Percentiles rank a stretch among this genome's conserved stretches.
Conservation (phyloP, 805 yeast genomes). For the Kuraishia borneana region DNA sequence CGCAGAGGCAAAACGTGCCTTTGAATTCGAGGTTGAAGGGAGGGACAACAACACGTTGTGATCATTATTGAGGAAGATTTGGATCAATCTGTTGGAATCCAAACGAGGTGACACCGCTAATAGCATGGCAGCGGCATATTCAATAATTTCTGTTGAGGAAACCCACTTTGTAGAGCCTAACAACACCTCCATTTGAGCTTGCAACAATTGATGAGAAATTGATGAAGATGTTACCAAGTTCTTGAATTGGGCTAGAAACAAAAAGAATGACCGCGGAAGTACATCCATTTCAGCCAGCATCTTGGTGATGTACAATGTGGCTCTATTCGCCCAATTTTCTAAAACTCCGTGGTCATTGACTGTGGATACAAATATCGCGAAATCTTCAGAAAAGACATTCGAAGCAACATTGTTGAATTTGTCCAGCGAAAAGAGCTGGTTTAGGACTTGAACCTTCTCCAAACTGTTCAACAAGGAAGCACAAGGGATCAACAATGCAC, state of each 20-base stretch:
- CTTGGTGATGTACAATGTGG: slow-evolving; percentile 51
- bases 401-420: slow-evolving; percentile 21
- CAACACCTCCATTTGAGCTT: slow-evolving; percentile 46
- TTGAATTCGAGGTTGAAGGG: slow-evolving; percentile 12
- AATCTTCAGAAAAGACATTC: slow-evolving; percentile 15
- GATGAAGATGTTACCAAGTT: slow-evolving; percentile 2
- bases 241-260: slow-evolving; percentile 20
- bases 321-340: slow-evolving; percentile 43
- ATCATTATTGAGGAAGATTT: slow-evolving; percentile 48
- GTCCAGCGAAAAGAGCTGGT: slow-evolving; percentile 9
- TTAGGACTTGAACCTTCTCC: slow-evolving; percentile 2
- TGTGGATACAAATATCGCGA: slow-evolving; percentile 7
- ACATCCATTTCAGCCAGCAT: slow-evolving; percentile 38
- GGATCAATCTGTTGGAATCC: slow-evolving; percentile 43
- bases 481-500: too few species aligned
- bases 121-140: slow-evolving; percentile 30
- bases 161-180: slow-evolving; percentile 37
- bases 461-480: too few species aligned
- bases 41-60: slow-evolving; percentile 20
- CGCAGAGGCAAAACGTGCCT: slow-evolving; percentile 29
- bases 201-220: background rate
- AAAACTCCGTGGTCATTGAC: background rate
- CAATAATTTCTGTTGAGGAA: slow-evolving; percentile 25
- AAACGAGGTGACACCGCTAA: slow-evolving; percentile 21
- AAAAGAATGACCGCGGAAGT: slow-evolving; percentile 18